These are phyloP conservation scores for Fraxinus latifolia DNA, from an alignment of 305 asterid species.

Conservation along the genomic window DNA sequence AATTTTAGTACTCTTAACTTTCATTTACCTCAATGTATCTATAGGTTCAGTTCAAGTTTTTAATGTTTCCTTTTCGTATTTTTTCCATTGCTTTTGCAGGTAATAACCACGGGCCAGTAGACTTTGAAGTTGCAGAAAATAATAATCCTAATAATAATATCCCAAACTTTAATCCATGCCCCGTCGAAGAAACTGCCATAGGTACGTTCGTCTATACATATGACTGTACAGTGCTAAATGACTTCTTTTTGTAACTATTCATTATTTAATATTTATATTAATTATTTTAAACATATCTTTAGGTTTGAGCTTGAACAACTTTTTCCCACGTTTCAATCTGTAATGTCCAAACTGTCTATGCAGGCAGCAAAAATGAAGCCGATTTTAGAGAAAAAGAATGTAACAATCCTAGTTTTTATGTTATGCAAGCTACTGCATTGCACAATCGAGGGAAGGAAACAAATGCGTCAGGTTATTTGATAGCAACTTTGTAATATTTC, in stretches of 20 bases:
- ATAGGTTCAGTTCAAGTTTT: background rate
- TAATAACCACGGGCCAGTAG: slow-evolving; percentile 8
- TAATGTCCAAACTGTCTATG: slow-evolving; percentile 18
- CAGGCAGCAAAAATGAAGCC: slow-evolving; percentile 33
- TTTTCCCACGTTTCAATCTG: slow-evolving; percentile 7
- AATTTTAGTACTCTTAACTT: background rate
- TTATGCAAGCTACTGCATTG: slow-evolving; percentile 20
- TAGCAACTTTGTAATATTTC: background rate
- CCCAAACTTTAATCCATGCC: background rate
- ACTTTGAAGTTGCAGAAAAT: slow-evolving; percentile 13
- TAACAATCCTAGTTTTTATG: slow-evolving; percentile 12
- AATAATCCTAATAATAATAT: slow-evolving; percentile 19
- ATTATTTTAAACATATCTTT: background rate
- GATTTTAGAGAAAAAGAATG: slow-evolving; percentile 14
- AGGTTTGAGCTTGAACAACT: background rate
- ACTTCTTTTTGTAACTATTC: background rate
- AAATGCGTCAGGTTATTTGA: slow-evolving; percentile 27
- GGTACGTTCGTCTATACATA: slow-evolving; percentile 17
- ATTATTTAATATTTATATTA: background rate
- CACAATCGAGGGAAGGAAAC: slow-evolving; percentile 21
- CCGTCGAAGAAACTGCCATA: slow-evolving; percentile 12
- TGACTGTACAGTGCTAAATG: background rate
- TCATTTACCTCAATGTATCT: background rate
- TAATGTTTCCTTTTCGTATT: background rate
- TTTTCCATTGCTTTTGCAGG: slow-evolving; percentile 25